These are phyloP conservation scores for Aspergillus pseudoterreus DNA, from an alignment of 2,329 filamentous ascomycete genomes.

Conservation along the genomic window DNA sequence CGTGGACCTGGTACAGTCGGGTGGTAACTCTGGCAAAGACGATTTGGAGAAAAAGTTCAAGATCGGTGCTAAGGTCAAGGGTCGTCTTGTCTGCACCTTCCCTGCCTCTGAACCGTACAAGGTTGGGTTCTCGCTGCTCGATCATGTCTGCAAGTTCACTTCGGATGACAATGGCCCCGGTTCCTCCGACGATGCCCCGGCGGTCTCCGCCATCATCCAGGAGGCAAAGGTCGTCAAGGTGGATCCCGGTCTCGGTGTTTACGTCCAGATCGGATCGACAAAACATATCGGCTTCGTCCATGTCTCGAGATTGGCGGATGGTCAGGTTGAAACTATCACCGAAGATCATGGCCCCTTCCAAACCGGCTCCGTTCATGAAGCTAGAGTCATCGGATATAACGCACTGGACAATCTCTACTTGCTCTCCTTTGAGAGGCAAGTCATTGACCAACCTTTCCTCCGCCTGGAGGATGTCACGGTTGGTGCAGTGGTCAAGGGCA, in stretches of 20 bases:
- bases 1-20: conserved; percentile 86
- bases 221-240: conserved; percentile 76
- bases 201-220: conserved; percentile 67
- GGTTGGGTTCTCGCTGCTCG: conserved; percentile 80
- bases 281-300: conserved; percentile 82
- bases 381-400: conserved; percentile 82
- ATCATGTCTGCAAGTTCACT: conserved; percentile 71
- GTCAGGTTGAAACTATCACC: conserved; percentile 79
- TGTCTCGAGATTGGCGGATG: conserved; percentile 87
- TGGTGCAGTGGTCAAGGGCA: conserved; percentile 75
- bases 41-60: conserved; percentile 77
- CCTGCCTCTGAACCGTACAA: conserved; percentile 75
- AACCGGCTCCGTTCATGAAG: conserved; percentile 71
- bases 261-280: conserved; percentile 66
- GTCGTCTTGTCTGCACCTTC: conserved; percentile 83
- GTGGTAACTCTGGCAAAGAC: conserved; percentile 63
- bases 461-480: conserved; percentile 86
- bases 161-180: conserved; percentile 30
- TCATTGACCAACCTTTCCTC: conserved; percentile 84
- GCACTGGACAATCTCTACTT: conserved; percentile 80
- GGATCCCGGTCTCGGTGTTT: conserved; percentile 75
- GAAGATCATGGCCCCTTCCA: conserved; percentile 74
- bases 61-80: conserved; percentile 77
- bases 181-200: conserved; percentile 44
- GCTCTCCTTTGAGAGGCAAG: conserved; percentile 74